Evolutionary conservation across 225 moss, liverwort and hornwort species (phyloP).

Genomic region (Neckera pumila): DNA sequence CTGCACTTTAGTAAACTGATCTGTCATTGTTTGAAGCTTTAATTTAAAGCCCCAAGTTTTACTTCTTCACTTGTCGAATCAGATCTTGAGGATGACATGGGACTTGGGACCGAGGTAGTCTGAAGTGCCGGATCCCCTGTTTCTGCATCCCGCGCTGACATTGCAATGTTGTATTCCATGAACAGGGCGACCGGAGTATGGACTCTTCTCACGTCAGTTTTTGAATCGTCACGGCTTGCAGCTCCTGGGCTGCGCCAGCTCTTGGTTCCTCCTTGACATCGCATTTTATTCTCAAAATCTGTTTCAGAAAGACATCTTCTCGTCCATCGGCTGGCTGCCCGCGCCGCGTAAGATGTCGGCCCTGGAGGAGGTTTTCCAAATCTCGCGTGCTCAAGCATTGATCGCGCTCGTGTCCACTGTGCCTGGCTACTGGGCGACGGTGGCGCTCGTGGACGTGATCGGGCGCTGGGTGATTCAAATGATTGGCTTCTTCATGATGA

Average conservation of each 20-base stretch:
- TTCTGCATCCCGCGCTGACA: background rate
- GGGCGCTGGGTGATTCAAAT: constrained; percentile 28
- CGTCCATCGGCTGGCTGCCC: constrained; percentile 37
- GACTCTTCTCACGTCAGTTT: constrained; percentile 20
- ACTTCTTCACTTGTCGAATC: background rate
- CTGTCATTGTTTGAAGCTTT: background rate
- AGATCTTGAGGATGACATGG: background rate
- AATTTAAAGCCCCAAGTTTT: background rate
- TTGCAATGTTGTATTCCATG: background rate
- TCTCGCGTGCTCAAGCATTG: constrained; percentile 29
- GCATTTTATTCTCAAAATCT: constrained; percentile 7
- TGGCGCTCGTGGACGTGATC: constrained; percentile 18
- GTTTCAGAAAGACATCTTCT: constrained; percentile 38
- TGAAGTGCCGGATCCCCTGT: background rate
- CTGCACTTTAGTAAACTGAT: background rate
- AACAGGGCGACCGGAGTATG: constrained; percentile 4
- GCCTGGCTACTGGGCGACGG: constrained; percentile 46
- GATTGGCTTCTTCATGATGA: constrained; percentile 47
- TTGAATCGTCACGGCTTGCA: constrained; percentile 9
- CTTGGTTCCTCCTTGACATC: constrained; percentile 24
- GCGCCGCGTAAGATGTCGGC: constrained; percentile 11
- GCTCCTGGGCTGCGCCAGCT: constrained; percentile 12
- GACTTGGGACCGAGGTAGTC: background rate
- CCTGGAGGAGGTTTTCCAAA: constrained; percentile 10
- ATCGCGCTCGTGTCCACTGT: constrained; percentile 37